Evolutionary conservation across 1,284 basidiomycete species (phyloP).

Genomic region (Kalmanozyma brasiliensis): DNA sequence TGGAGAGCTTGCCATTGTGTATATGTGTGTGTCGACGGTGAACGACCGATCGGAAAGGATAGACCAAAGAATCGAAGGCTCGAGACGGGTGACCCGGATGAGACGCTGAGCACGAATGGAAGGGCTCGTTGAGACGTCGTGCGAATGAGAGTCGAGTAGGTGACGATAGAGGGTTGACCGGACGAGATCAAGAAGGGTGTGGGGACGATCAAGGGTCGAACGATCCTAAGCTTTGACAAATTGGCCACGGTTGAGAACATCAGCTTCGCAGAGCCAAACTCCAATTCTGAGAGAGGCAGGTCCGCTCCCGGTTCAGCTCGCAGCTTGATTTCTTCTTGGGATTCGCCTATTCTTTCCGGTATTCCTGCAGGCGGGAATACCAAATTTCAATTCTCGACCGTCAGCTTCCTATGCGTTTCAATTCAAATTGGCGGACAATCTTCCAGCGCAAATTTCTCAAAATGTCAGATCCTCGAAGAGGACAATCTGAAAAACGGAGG

Average conservation of each 20-base stretch:
- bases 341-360: constrained; percentile 22
- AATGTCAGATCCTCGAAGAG: not conserved
- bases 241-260: constrained; percentile 1
- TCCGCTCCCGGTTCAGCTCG: constrained; percentile 18
- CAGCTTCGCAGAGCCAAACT: constrained; percentile 8
- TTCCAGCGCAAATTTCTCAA: no score
- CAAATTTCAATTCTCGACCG: constrained; percentile 4
- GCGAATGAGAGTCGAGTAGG: not conserved
- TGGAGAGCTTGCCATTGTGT: constrained; percentile 57
- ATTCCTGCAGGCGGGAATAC: constrained; percentile 8
- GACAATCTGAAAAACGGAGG: not conserved
- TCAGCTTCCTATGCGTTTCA: no score
- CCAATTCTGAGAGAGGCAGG: constrained; percentile 1
- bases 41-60: constrained; percentile 7
- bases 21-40: constrained; percentile 18
- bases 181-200: no score
- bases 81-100: constrained; percentile 11
- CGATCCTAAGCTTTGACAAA: not conserved
- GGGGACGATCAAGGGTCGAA: not conserved
- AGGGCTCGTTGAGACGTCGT: constrained; percentile 1
- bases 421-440: no score
- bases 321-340: constrained; percentile 21
- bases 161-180: constrained; percentile 1
- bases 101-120: constrained; percentile 14
- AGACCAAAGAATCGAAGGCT: constrained; percentile 8